Evolutionary conservation across 2,329 filamentous ascomycete genomes (phyloP), one percentile per base, ranked within the genome.

Genomic region (Aspergillus hortae): DNA sequence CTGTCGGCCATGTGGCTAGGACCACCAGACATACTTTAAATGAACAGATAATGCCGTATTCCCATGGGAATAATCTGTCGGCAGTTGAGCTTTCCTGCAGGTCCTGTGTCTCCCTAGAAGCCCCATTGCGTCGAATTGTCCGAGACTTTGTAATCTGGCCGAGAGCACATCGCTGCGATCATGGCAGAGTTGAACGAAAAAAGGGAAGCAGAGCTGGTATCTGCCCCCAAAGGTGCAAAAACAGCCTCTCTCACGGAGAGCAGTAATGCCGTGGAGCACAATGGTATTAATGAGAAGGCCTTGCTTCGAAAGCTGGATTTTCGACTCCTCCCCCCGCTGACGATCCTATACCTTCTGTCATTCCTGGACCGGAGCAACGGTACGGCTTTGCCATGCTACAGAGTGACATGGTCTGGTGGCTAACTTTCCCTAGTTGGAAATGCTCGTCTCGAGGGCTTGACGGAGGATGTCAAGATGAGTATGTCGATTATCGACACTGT

Each of bases 281-380:
- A 55, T 11, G 56, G 52, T 4, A 66, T 73, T 49, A 69, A 73
- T 42, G 71, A 75, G 53, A 72, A 67, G 49, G 58, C 68, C 2
- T 52, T 77, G 4, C 55, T 77, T 7, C 65, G 74, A 32, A 78
- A 77, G 53, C 62, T 79, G 23, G 76, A 79, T 54, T 62, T 66
- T 35, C 67, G 65, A 9, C 61, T 79, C 4, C 59, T 78, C 7
- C 76, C 76, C 4, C 66, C 73, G 0, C 53, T 77, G 41, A 74
- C 72, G 1, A 51, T 76, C 6, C 61, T 77, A 38, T 78, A 77
- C 56, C 63, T 77, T 2, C 56, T 77, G 15, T 72, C 68, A 1
- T 76, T 76, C 44, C 58, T 76, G 32, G 73, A 76, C 56, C 65
- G 74, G 23, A 72, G 69, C 54, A 77, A 75, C 63, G 71, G 65